Evolutionary conservation across 2,329 filamentous ascomycete species (phyloP), one percentile per base, ranked within the genome.

Genomic region (Ceratocystis smalleyi): DNA sequence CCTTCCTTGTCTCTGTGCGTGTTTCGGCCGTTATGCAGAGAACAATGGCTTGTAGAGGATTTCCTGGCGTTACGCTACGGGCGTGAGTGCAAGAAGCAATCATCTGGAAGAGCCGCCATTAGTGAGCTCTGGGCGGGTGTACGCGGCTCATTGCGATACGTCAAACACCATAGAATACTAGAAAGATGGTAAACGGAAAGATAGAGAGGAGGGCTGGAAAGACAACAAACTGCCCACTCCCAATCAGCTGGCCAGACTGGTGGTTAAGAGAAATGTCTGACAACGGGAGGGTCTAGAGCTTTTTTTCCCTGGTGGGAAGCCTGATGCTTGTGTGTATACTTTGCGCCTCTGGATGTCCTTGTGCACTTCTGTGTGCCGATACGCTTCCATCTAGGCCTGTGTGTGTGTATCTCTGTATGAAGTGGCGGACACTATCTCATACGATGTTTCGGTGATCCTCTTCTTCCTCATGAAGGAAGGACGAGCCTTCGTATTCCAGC

Each of bases 1-100:
- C 5, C n/a, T 32, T 24, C 7, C 19, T 24, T 10, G 47, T 24
- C 47, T 51, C 15, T 51, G 19, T 51, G 19, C 19, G 54, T 35
- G 54, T 57, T 57, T 57, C 30, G 54, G 30, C 54, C 54, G 54
- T 35, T 30, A 57, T 57, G 54, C 54, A 57, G 54, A 57, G 54
- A 57, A 57, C 54, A 57, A 57, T 57, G 54, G 54, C 24, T n/a
- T 32, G 12, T 30, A 57, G 32, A 30, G 54, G 27, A 57, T 57
- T 57, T 40, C 35, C 35, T 57, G 27, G 27, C 27, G 17, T 30
- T 32, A 57, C 54, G 10, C 35, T 40, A 40, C 35, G 35, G 35
- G 10, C 35, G 35, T 40, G 35, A 8, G 22, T n/a, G n/a, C 45
- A 8, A 49, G 54, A 57, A 55, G 17, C 8, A 57, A 57, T n/a